These are phyloP conservation scores for Margaritispora aquatica DNA, from an alignment of 495 filamentous ascomycete species.

Conservation along the genomic window DNA sequence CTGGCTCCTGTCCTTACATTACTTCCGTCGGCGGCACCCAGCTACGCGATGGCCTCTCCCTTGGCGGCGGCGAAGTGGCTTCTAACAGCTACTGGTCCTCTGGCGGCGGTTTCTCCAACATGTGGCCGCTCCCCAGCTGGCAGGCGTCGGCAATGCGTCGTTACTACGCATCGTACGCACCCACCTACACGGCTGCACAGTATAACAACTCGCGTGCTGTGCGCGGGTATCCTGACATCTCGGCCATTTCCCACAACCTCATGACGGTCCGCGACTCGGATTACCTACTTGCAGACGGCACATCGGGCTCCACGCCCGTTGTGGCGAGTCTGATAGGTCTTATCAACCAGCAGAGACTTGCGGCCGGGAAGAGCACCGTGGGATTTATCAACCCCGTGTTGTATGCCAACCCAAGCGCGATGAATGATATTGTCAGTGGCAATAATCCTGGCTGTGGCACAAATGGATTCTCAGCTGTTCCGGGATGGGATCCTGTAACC, in stretches of 20 bases:
- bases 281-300: conserved; percentile 42
- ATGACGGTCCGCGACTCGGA: conserved; percentile 37
- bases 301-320: conserved; percentile 50
- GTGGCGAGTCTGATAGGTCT: conserved; percentile 51
- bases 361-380: conserved; percentile 45
- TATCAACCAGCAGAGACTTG: conserved; percentile 55
- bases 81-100: conserved; percentile 23
- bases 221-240: conserved; percentile 59
- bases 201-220: conserved; percentile 46
- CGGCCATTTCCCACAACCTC: conserved; percentile 52
- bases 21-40: conserved; percentile 32
- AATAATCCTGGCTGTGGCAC: conserved; percentile 39
- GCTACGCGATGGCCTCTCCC: conserved; percentile 11
- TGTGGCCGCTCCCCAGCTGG: conserved; percentile 30
- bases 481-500: conserved; percentile 43
- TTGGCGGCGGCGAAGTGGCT: conserved; percentile 25
- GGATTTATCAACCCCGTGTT: conserved; percentile 49
- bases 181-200: conserved; percentile 31
- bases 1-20: conserved; percentile 28
- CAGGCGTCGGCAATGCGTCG: conserved; percentile 37
- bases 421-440: conserved; percentile 42
- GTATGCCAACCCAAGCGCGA: conserved; percentile 30
- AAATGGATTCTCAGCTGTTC: conserved; percentile 37
- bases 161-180: conserved; percentile 43
- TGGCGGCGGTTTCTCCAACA: conserved; percentile 36